phyloP scores from a whole-genome alignment of 805 yeast species.

The Lachancea lanzarotensis region DNA sequence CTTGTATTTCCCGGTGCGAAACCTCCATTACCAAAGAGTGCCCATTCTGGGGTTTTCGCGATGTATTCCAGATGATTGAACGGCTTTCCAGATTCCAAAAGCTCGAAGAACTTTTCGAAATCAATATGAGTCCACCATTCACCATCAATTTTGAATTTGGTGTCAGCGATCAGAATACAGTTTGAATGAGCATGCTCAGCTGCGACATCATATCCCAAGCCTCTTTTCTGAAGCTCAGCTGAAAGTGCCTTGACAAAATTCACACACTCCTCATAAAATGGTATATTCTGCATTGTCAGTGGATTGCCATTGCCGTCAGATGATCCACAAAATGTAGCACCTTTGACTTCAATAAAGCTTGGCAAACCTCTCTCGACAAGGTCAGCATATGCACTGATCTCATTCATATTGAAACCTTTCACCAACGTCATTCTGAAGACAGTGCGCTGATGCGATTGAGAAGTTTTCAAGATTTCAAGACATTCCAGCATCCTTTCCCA shows the following conservation, averaged over 20 bases:
- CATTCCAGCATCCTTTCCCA: conserved; percentile 86
- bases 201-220: conserved; percentile 72
- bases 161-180: conserved; percentile 78
- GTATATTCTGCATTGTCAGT: conserved; percentile 90
- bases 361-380: conserved; percentile 77
- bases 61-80: conserved; percentile 79
- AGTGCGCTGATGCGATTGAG: conserved; percentile 77
- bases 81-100: conserved; percentile 54
- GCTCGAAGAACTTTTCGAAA: conserved; percentile 65
- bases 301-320: conserved; percentile 80
- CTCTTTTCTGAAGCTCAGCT: conserved; percentile 56
- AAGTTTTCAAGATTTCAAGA: conserved; percentile 66
- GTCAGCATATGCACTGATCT: conserved; percentile 76
- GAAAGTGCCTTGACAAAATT: conserved; percentile 61
- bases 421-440: conserved; percentile 87
- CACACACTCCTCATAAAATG: conserved; percentile 86
- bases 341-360: conserved; percentile 85
- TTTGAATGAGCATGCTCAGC: conserved; percentile 96
- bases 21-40: conserved; percentile 87
- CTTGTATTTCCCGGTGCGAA: conserved; percentile 81
- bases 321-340: conserved; percentile 93
- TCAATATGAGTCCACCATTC: conserved; percentile 89
- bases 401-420: conserved; percentile 86
- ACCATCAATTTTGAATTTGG: conserved; percentile 59
- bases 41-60: conserved; percentile 83